Conservation (phyloP, 345 rosid species). For the Viola odorata region DNA sequence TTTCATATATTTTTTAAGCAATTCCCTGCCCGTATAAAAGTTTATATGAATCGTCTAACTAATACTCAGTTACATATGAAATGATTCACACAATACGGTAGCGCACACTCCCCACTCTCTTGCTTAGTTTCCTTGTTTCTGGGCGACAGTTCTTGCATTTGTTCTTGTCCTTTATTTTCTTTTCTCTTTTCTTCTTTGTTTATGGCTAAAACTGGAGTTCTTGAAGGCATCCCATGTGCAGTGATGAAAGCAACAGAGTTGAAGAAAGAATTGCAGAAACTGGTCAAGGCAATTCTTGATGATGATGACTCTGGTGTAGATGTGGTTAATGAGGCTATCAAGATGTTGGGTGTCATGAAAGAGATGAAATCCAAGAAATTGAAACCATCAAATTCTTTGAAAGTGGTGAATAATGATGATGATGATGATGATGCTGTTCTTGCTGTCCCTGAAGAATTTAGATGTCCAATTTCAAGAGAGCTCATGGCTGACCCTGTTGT, state of each 20-base stretch:
- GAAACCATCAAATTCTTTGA: slow-evolving; percentile 1
- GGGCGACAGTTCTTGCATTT: not conserved
- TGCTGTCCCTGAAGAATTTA: slow-evolving; percentile 32
- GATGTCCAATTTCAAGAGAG: slow-evolving; percentile 41
- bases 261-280: slow-evolving; percentile 34
- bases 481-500: slow-evolving; percentile 56
- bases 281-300: slow-evolving; percentile 25
- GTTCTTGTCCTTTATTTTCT: no score
- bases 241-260: slow-evolving; percentile 25
- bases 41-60: no score
- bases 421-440: slow-evolving; percentile 1
- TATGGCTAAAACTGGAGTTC: slow-evolving; percentile 24
- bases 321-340: slow-evolving; percentile 32
- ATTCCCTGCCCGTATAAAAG: no score
- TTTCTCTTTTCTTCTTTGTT: not conserved
- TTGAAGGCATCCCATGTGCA: slow-evolving; percentile 1
- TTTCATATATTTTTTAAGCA: no score
- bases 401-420: not conserved
- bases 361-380: slow-evolving; percentile 23
- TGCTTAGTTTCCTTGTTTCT: not conserved
- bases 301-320: slow-evolving; percentile 32
- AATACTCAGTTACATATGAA: no score
- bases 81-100: slow-evolving; percentile 1
- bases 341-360: slow-evolving; percentile 23
- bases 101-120: not conserved